Evolutionary conservation across 495 filamentous ascomycete genomes (phyloP), one percentile per base, ranked within the genome.

Genomic region (Hypomontagnella monticulosa): DNA sequence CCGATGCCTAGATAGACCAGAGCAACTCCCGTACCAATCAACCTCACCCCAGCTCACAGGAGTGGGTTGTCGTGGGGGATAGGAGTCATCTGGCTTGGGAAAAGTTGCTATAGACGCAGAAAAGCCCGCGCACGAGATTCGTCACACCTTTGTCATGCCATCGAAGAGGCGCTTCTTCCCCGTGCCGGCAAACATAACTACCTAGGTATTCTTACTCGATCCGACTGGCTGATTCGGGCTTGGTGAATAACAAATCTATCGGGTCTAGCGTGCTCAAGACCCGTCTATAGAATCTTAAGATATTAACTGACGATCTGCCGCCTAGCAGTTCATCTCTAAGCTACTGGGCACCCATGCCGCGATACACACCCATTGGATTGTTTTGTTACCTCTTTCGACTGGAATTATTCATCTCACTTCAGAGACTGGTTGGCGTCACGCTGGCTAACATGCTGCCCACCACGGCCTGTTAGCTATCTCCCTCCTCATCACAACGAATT

Each of bases 11-110:
- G 30, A 59, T 51, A 49, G 49, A 49, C 50, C 53, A 68, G 23
- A 42, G 14, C 46, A 49, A 57, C 9, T 38, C 54, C 55, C 50
- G 66, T 63, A 43, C 60, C 66, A 69, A 69, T 69, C 55, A 61
- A 34, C 55, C 56, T 63, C 47, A 27, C 53, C 36, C 60, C 32
- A 49, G 44, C 2, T 6, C 50, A 49, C 50, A 63, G 54, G 53
- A 64, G 60, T 63, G 66, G 60, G 50, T 50, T 69, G 18, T 69
- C 60, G 60, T 61, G 66, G 55, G 66, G 66, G 60, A 63, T 58
- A 57, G 44, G 36, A 61, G 50, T 61, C 60, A 63, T 59, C 54
- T 52, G 51, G 10, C 5, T 33, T 38, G 30, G 38, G 41, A 46
- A n/a, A 34, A 52, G 38, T 20, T 46, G 44, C 42, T 53, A 44